Percentiles rank a stretch among this genome's conserved stretches.
phyloP scores from a whole-genome alignment of 2,329 filamentous ascomycete species.

The Cladosporium austrohemisphaericum region DNA sequence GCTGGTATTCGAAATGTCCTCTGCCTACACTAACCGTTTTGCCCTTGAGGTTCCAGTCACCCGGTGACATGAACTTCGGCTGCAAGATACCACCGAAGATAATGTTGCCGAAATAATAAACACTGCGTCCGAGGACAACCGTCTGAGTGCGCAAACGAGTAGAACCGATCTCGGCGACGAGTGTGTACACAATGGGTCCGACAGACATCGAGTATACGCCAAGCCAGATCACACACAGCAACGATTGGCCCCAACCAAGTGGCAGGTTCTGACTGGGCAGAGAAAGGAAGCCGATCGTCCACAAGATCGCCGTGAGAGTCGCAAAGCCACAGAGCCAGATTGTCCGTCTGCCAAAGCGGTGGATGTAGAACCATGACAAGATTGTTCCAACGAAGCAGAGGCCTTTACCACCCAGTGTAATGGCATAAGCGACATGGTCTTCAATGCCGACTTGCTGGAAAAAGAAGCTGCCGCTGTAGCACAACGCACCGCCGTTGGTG shows the following conservation, averaged over 20 bases:
- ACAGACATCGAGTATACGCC: slow-evolving; percentile 14
- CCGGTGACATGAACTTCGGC: slow-evolving; percentile 23
- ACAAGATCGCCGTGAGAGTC: slow-evolving; percentile 8
- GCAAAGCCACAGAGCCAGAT: slow-evolving; percentile 32
- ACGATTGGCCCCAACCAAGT: slow-evolving; percentile 8
- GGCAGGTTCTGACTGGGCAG: slow-evolving; percentile 5
- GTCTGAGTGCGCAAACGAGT: slow-evolving; percentile 28
- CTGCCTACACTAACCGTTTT: slow-evolving; percentile 1
- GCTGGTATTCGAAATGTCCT: background rate
- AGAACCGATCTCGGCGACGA: slow-evolving; percentile 29
- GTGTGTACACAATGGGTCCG: slow-evolving; percentile 19
- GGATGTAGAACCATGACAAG: slow-evolving; percentile 28
- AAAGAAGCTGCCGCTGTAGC: slow-evolving; percentile 38
- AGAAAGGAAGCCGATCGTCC: slow-evolving; percentile 8
- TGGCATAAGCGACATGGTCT: slow-evolving; percentile 31
- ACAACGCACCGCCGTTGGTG: slow-evolving; percentile 31
- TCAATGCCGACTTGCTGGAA: slow-evolving; percentile 38
- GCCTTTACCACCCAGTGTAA: slow-evolving; percentile 31
- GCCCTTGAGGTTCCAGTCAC: slow-evolving; percentile 12
- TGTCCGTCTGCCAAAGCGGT: slow-evolving; percentile 36
- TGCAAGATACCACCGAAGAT: slow-evolving; percentile 27
- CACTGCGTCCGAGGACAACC: slow-evolving; percentile 26
- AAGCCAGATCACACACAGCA: slow-evolving; percentile 12
- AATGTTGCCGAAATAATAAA: slow-evolving; percentile 26
- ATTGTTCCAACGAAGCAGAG: slow-evolving; percentile 22